Percentiles rank a stretch among this genome's conserved stretches.
phyloP scores from a whole-genome alignment of 139 green algal species.

The Chlamydomonas incerta region DNA sequence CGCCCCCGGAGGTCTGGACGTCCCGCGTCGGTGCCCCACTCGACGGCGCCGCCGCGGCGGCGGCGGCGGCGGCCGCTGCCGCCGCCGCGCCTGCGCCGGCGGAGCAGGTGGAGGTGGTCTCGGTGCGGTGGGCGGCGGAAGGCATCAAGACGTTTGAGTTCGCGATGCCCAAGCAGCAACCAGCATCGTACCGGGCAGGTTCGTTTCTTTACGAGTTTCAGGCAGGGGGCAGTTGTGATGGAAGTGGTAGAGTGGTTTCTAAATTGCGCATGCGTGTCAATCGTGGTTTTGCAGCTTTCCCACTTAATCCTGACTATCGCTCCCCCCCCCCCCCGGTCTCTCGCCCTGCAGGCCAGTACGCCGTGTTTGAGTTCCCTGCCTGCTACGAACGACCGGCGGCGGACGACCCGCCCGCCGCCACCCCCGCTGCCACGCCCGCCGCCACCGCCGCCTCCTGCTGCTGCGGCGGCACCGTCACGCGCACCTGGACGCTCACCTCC shows the following conservation, averaged over 20 bases:
- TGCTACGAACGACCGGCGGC: too few relatives aligned
- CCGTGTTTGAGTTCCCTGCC: constrained; percentile 37
- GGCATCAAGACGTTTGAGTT: constrained; percentile 55
- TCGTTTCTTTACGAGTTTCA: too few relatives aligned
- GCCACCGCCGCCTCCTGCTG: neutral
- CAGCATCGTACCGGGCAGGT: neutral
- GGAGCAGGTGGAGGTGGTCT: constrained; percentile 14
- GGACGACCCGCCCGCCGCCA: neutral
- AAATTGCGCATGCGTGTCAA: too few relatives aligned
- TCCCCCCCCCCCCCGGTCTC: neutral
- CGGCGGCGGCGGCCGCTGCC: neutral
- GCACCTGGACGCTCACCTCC: constrained; percentile 51
- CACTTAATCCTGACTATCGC: too few relatives aligned
- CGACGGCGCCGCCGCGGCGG: too few relatives aligned
- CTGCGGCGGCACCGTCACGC: neutral
- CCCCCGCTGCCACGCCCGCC: neutral
- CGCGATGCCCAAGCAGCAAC: neutral
- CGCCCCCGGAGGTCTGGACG: neutral
- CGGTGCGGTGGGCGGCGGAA: constrained; percentile 1
- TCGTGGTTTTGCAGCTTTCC: too few relatives aligned
- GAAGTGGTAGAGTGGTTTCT: too few relatives aligned
- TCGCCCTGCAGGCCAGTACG: constrained; percentile 29
- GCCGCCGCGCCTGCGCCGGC: neutral
- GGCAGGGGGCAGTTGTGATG: too few relatives aligned
- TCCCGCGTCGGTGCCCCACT: neutral